These are phyloP conservation scores for Noccaea caerulescens DNA, from an alignment of 345 rosid genomes.

Conservation along the genomic window DNA sequence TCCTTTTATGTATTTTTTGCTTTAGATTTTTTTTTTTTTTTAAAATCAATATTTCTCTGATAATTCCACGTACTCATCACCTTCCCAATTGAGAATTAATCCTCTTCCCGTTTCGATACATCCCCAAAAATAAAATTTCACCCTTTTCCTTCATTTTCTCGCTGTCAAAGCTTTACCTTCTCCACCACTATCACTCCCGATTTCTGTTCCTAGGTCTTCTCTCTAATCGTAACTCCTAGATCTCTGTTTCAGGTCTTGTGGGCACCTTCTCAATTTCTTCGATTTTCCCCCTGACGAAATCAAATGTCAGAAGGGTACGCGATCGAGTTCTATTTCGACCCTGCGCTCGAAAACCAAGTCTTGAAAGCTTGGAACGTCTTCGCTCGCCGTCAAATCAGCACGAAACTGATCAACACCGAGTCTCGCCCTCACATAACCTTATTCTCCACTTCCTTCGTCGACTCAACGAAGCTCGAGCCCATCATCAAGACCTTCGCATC, in stretches of 20 bases:
- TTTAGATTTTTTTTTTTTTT: too few relatives aligned
- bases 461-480: conserved; percentile 74
- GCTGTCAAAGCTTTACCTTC: conserved; percentile 4
- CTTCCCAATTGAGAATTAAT: too few relatives aligned
- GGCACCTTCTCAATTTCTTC: background rate
- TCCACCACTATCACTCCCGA: conserved; percentile 9
- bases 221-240: background rate
- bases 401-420: conserved; percentile 87
- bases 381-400: conserved; percentile 97
- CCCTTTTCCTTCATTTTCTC: background rate
- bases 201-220: background rate
- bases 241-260: background rate
- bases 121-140: background rate
- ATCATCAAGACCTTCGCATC: conserved; percentile 61
- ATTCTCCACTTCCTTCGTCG: conserved; percentile 59
- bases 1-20: too few relatives aligned
- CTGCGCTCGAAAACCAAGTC: conserved; percentile 95
- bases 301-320: conserved; percentile 81
- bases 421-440: conserved; percentile 96
- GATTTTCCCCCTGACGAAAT: background rate
- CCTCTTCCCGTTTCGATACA: too few relatives aligned
- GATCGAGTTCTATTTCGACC: conserved; percentile 96
- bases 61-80: too few relatives aligned
- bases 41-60: too few relatives aligned
- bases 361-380: conserved; percentile 97